Percentiles rank a stretch among this genome's conserved stretches.
Evolutionary conservation across 2,329 filamentous ascomycete genomes (phyloP).

Genomic region (Fonsecaea pedrosoi): DNA sequence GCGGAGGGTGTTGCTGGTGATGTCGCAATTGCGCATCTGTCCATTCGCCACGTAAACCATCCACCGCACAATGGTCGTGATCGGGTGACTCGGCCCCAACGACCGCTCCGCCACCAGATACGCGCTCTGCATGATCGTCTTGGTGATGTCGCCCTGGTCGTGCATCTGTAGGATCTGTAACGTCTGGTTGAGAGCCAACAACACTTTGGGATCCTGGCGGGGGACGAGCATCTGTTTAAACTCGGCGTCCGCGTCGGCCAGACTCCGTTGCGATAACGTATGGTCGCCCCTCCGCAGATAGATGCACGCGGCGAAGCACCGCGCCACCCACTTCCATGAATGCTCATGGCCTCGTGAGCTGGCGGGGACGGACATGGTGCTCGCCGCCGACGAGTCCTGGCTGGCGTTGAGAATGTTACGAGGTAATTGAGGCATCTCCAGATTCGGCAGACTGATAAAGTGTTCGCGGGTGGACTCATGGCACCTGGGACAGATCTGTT

Average conservation of each 20-base stretch:
- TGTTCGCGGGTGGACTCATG: conserved; percentile 34
- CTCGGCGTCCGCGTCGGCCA: conserved; percentile 37
- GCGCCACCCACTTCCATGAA: conserved; percentile 40
- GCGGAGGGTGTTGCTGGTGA: conserved; percentile 32
- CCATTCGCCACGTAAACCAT: conserved; percentile 36
- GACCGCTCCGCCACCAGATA: conserved; percentile 28
- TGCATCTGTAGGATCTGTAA: conserved; percentile 39
- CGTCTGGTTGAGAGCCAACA: conserved; percentile 36
- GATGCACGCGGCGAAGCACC: conserved; percentile 40
- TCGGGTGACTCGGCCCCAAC: conserved; percentile 34
- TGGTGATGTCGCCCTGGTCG: conserved; percentile 36
- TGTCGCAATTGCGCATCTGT: conserved; percentile 27
- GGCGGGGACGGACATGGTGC: conserved; percentile 33
- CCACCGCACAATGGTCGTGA: conserved; percentile 34
- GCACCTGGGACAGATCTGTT: conserved; percentile 37
- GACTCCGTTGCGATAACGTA: conserved; percentile 29
- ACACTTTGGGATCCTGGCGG: conserved; percentile 35
- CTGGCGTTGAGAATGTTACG: conserved; percentile 35
- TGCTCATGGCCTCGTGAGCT: conserved; percentile 38
- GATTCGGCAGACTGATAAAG: conserved; percentile 37
- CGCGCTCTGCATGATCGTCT: conserved; percentile 33
- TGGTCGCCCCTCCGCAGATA: conserved; percentile 36
- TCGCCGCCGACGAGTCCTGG: conserved; percentile 10
- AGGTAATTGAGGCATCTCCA: conserved; percentile 24
- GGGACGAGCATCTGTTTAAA: conserved; percentile 35